phyloP scores from a whole-genome alignment of 2,329 filamentous ascomycete genomes.

The Cladosporium phlei region DNA sequence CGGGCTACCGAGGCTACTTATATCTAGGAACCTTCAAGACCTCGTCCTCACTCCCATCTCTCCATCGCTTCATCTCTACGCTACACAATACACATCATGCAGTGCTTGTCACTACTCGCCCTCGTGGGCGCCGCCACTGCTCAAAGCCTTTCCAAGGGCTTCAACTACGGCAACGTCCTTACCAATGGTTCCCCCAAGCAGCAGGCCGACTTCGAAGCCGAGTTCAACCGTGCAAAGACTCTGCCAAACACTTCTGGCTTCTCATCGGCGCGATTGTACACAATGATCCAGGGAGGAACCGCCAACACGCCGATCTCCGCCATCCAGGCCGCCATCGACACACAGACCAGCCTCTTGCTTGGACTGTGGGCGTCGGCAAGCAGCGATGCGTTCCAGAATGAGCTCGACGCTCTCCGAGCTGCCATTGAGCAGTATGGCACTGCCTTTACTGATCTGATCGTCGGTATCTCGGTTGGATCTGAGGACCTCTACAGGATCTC shows the following conservation, averaged over 20 bases:
- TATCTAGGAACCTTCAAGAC: too few relatives aligned
- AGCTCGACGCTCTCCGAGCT: conserved; percentile 65
- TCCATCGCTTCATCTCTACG: too few relatives aligned
- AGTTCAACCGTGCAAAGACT: conserved; percentile 62
- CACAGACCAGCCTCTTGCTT: conserved; percentile 72
- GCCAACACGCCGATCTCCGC: conserved; percentile 59
- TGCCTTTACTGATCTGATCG: conserved; percentile 58
- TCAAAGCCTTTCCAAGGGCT: conserved; percentile 49
- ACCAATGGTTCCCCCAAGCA: conserved; percentile 56
- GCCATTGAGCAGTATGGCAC: conserved; percentile 66
- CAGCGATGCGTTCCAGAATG: conserved; percentile 58
- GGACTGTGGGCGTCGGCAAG: conserved; percentile 66
- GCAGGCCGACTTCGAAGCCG: conserved; percentile 62
- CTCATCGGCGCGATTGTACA: conserved; percentile 69
- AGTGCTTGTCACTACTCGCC: conserved; percentile 20
- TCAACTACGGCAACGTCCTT: conserved; percentile 68
- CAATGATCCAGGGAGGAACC: conserved; percentile 66
- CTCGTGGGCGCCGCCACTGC: conserved; percentile 35
- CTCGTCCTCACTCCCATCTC: too few relatives aligned
- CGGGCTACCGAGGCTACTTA: too few relatives aligned
- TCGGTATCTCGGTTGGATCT: conserved; percentile 74
- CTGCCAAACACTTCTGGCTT: conserved; percentile 63
- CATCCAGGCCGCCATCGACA: conserved; percentile 77
- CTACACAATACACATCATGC: background rate
- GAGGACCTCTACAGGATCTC: conserved; percentile 71